Evolutionary conservation across 345 rosid species (phyloP), one percentile per base, ranked within the genome.

Genomic region (Combretum micranthum): DNA sequence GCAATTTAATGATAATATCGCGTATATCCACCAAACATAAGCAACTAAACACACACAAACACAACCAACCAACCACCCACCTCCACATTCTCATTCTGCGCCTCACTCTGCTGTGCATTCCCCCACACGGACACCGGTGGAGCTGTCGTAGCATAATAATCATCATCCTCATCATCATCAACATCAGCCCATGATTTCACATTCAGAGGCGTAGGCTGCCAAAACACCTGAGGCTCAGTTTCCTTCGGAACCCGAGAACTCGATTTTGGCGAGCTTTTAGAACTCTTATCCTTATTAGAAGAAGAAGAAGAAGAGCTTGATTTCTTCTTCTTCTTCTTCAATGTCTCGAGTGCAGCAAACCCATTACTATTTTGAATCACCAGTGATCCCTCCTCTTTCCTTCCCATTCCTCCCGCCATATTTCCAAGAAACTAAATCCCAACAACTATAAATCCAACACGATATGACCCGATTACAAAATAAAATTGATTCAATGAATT

Each of bases 171-270:
- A 0, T 71, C 79, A 20, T 75, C 79, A 17, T 71, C 75, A 18
- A 70, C 73, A 71, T 75, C 75, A 12, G 79, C 79, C 79, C 79
- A 75, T 0, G 75, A 75, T 57, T 75, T 75, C 9, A 32, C 56
- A 20, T 52, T 61, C 55, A 75, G 61, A 0, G 75, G 75, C 9
- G 75, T 61, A 1, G 79, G 79, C 1, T 72, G 67, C 75, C 79
- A 75, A 48, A 70, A 70, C 2, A 75, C 73, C 62, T 63, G 64
- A 5, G 53, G 67, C 55, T 52, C 64, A 1, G 64, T 53, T 56
- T 62, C 69, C 6, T 57, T 51, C 11, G 56, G 20, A 59, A 64
- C 50, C 11, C 46, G 13, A 44, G 56, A 32, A 25, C 59, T 23
- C 45, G 43, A 49, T 0, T 32, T 32, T 1, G 63, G 51, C 13